Evolutionary conservation across 345 rosid genomes (phyloP), one percentile per base, ranked within the genome.

Genomic region (Citrus glauca): DNA sequence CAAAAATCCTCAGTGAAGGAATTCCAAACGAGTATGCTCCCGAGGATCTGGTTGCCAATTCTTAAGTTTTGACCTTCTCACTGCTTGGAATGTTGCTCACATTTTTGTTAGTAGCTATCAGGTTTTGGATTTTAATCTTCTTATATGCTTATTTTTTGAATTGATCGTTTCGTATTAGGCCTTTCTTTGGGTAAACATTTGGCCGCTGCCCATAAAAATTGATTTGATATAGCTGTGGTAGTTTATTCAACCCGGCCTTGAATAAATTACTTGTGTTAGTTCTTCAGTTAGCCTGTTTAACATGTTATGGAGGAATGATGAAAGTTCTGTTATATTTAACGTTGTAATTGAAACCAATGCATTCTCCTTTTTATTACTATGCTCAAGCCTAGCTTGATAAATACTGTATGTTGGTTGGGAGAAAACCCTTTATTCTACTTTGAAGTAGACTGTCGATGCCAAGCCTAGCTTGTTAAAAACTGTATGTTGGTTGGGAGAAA

Each of bases 31-130:
- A 32, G 9, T 86, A 82, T 72, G 84, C 66, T 80, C 86, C 81
- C 70, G 84, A 84, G 32, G 83, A 77, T 76, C 75, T 81, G 71
- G 88, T 81, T 70, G 89, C 87, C 76, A 85, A 83, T 78, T 87
- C 89, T 48, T 87, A 59, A 27, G 17, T 72, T 38, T 75, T 22
- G 69, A 82, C 35, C 42, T 69, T 30, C 50, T 4, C 57, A 10
- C 33, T 73, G 42, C 72, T 30, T 69, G 66, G 25, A 9, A 32
- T 74, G 37, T 59, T 28, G 66, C 28, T 57, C n/a, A 22, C 71
- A 62, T 69, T 78, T 74, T 75, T 59, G 50, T 38, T 30, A 25
- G 74, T 37, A 50, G 33, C 48, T 50, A 48, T 55, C 11, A 14
- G 60, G 20, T 35, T 75, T 71, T 53, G 27, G 37, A 35, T 55